A percentile compares a stretch with the other conserved stretches of the same genome.
Evolutionary conservation across 305 asterid genomes (phyloP).

Genomic region (Fraxinus xanthoxyloides): DNA sequence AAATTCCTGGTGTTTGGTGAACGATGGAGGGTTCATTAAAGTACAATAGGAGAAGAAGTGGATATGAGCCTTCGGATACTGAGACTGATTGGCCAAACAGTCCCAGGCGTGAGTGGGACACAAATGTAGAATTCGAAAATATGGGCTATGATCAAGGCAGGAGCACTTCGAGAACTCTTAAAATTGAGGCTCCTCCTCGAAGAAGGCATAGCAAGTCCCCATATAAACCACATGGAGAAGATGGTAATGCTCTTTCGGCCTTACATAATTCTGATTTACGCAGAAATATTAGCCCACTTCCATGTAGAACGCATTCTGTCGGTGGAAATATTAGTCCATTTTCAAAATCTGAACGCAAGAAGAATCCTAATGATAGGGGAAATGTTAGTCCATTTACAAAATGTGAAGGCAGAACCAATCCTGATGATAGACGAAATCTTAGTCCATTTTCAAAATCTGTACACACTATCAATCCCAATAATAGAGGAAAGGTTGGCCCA

Average conservation of each 20-base stretch:
- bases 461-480: conserved; percentile 10
- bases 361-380: neutral
- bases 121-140: conserved; percentile 2
- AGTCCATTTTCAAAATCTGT: conserved; percentile 17
- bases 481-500: conserved; percentile 27
- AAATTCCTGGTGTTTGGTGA: neutral
- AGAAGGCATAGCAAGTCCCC: conserved; percentile 41
- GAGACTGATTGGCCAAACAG: conserved; percentile 57
- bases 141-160: conserved; percentile 24
- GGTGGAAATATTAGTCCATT: conserved; percentile 27
- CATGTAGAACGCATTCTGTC: neutral
- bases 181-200: conserved; percentile 25
- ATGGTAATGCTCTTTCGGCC: conserved; percentile 21
- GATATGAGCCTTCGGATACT: conserved; percentile 75
- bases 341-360: conserved; percentile 1
- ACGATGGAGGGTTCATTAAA: conserved; percentile 34
- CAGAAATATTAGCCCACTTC: conserved; percentile 26
- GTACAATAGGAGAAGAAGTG: conserved; percentile 49
- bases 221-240: conserved; percentile 27
- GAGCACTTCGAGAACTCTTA: conserved; percentile 16
- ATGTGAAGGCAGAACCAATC: conserved; percentile 13
- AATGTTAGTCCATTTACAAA: conserved; percentile 10
- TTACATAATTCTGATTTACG: neutral
- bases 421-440: conserved; percentile 7
- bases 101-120: conserved; percentile 37